Conservation (phyloP, 306 rosid genomes). For the Prunus mira region DNA sequence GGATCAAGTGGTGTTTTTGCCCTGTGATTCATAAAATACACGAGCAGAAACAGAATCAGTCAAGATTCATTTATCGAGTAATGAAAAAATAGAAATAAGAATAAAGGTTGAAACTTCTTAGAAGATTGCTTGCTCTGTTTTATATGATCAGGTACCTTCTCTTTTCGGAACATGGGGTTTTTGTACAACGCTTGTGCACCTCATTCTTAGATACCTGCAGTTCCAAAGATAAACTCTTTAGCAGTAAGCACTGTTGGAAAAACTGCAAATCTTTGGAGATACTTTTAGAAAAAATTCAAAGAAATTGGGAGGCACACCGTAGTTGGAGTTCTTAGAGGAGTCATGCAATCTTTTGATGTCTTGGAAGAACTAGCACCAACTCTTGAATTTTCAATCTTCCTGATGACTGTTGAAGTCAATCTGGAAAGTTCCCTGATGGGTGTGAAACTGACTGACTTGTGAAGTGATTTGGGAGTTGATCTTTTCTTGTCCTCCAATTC, state of each 20-base stretch:
- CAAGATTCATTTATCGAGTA: background rate
- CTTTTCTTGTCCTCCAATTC: slow-evolving; percentile 52
- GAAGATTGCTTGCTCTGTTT: background rate
- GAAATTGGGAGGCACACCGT: slow-evolving; percentile 55
- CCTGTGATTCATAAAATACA: slow-evolving; percentile 28
- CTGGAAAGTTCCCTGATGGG: slow-evolving; percentile 81
- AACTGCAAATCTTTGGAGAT: slow-evolving; percentile 3
- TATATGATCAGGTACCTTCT: slow-evolving; percentile 44
- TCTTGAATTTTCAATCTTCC: slow-evolving; percentile 77
- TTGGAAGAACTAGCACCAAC: slow-evolving; percentile 52
- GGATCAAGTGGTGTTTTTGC: slow-evolving; percentile 50
- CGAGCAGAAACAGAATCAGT: background rate
- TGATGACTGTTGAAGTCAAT: slow-evolving; percentile 72
- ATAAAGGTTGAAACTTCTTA: background rate
- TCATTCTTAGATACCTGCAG: slow-evolving; percentile 54
- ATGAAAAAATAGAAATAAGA: background rate
- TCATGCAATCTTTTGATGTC: slow-evolving; percentile 56
- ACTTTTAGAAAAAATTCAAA: background rate
- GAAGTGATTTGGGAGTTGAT: slow-evolving; percentile 58
- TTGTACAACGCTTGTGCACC: slow-evolving; percentile 39
- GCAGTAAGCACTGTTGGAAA: slow-evolving; percentile 6
- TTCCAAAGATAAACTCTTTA: slow-evolving; percentile 11
- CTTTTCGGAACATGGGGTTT: slow-evolving; percentile 79
- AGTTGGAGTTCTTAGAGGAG: slow-evolving; percentile 73
- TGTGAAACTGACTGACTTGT: slow-evolving; percentile 61